These are phyloP conservation scores for Ophiostoma sp. DNA, from an alignment of 2,329 filamentous ascomycete genomes.

Conservation along the genomic window DNA sequence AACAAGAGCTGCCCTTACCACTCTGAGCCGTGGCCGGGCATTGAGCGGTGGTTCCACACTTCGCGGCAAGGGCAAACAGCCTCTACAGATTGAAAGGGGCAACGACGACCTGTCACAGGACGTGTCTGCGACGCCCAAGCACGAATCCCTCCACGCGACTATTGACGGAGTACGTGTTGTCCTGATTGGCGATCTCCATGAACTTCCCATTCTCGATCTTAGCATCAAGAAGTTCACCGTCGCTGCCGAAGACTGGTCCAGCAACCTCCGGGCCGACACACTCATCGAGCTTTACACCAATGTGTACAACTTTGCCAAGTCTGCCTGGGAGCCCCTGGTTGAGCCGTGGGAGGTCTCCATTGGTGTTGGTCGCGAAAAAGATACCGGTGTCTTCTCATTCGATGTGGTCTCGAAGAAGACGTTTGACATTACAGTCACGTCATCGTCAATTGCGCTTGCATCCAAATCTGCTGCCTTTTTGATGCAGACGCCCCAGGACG, in stretches of 20 bases:
- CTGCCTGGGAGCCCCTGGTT: constrained; percentile 91
- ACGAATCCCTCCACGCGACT: constrained; percentile 77
- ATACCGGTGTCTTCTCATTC: constrained; percentile 70
- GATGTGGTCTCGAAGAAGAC: constrained; percentile 85
- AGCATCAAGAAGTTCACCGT: constrained; percentile 86
- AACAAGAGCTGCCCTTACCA: constrained; percentile 6
- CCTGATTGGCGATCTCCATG: constrained; percentile 90
- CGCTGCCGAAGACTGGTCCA: constrained; percentile 85
- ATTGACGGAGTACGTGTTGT: constrained; percentile 88
- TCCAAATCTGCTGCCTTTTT: constrained; percentile 93
- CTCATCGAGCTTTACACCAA: constrained; percentile 93
- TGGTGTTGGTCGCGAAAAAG: constrained; percentile 72
- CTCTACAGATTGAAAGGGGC: constrained; percentile 1
- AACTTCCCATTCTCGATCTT: constrained; percentile 89
- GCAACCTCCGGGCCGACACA: constrained; percentile 77
- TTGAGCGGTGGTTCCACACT: not conserved
- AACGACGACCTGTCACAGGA: not conserved
- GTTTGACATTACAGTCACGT: constrained; percentile 87
- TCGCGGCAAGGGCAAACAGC: not conserved
- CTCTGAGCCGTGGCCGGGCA: not conserved
- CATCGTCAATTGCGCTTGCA: constrained; percentile 84
- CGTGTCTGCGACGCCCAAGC: constrained; percentile 23
- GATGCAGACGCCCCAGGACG: constrained; percentile 71
- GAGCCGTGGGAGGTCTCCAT: constrained; percentile 96
- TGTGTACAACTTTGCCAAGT: constrained; percentile 98